Evolutionary conservation across 805 yeast genomes (phyloP).

Genomic region (Cyberlindnera mrakii): DNA sequence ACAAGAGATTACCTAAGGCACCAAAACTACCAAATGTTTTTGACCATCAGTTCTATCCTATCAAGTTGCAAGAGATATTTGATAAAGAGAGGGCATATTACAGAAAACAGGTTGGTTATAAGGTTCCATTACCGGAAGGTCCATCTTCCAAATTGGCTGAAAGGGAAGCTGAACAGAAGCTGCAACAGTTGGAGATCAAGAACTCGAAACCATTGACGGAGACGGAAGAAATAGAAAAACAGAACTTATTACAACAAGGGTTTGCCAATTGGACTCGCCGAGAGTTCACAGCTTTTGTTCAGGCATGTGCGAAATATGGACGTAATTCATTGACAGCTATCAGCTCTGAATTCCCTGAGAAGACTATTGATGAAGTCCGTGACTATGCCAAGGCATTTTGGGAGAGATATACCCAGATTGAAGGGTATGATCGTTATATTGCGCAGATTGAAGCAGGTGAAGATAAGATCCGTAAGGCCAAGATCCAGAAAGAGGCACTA

Average conservation of each 20-base stretch:
- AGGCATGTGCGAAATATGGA: conserved; percentile 71
- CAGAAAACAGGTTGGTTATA: conserved; percentile 60
- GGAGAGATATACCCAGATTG: conserved; percentile 71
- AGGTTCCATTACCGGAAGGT: conserved; percentile 58
- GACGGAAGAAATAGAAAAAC: conserved; percentile 66
- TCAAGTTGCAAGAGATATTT: conserved; percentile 65
- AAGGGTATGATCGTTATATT: conserved; percentile 81
- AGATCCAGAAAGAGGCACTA: conserved; percentile 72
- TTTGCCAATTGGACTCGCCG: conserved; percentile 80
- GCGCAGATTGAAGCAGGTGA: conserved; percentile 85
- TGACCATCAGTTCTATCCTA: conserved; percentile 88
- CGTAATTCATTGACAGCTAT: conserved; percentile 66
- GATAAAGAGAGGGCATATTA: conserved; percentile 77
- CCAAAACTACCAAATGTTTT: conserved; percentile 79
- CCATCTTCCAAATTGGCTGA: conserved; percentile 33
- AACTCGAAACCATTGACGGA: conserved; percentile 77
- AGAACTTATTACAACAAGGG: conserved; percentile 56
- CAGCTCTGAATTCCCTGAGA: conserved; percentile 69
- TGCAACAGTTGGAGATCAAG: conserved; percentile 68
- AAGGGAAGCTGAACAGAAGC: conserved; percentile 36
- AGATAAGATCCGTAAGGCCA: conserved; percentile 60
- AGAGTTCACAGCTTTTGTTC: conserved; percentile 80
- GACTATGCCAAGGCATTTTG: conserved; percentile 79
- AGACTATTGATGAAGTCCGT: conserved; percentile 71
- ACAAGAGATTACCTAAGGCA: conserved; percentile 61